Base-by-base conservation (phyloP, 2,329 filamentous ascomycete genomes). In the Trichoderma sp. region DNA sequence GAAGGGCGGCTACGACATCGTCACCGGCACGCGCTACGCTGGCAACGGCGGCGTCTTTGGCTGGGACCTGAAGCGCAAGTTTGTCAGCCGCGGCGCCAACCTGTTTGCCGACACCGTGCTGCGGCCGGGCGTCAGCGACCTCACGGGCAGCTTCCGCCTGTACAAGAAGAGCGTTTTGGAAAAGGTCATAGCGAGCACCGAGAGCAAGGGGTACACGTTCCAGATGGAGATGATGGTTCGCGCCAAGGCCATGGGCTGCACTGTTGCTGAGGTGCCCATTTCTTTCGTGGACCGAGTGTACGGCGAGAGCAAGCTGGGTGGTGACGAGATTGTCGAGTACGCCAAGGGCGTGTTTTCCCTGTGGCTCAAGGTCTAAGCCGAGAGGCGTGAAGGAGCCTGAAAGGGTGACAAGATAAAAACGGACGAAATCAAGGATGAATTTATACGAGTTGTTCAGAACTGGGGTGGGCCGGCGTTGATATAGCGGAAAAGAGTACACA, bases 191-290 rank as follows among this genome's bases (percentile, higher is more conserved):
- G 86, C 88, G 79, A 93, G 88, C 82, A 98, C 94, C 9, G 92
- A 98, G 87, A 96, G 93, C 81, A 97, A 98, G 85, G 96, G 96
- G 3, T 99, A 98, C 82, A 95, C 93, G 53, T 99, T 99, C 87
- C 96, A 99, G 89, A 99, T 99, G 96, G 95, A 98, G 87, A 92
- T 99, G 90, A 98, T 98, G 91, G 95, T 98, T 9, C 88, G 95
- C 73, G 96, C 96, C 39, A 98, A 98, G 89, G 93, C 92, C 17
- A 95, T 98, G 93, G 95, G 96, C 1, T 97, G 90, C 85, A 93
- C 91, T 47, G 95, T 99, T 36, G 93, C 93, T 17, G 96, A 99
- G 86, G 95, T 97, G 73, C 96, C 96, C 13, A 99, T 99, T 76
- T 93, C 90, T 28, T 99, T 99, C 81, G 96, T 98, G 53, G 97